These are phyloP conservation scores for Psilocybe tampanensis DNA, from an alignment of 768 basidiomycete species.

Conservation along the genomic window DNA sequence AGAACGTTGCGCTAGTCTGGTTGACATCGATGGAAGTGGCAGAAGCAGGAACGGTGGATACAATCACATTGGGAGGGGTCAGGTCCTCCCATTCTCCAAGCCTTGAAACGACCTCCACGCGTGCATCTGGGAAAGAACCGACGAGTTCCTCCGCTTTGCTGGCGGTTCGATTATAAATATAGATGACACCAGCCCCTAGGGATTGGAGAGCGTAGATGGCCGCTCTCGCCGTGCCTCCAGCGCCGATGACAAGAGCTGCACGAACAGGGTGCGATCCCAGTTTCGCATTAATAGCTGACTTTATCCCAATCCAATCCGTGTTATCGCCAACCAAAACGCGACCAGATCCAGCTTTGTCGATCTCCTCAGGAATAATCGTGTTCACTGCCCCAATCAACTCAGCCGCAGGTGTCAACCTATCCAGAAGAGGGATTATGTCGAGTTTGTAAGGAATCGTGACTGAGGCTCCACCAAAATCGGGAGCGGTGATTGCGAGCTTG, in stretches of 20 bases:
- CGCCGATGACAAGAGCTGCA: slow-evolving; percentile 86
- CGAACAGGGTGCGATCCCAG: slow-evolving; percentile 41
- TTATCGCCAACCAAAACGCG: slow-evolving; percentile 85
- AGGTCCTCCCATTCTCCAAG: slow-evolving; percentile 52
- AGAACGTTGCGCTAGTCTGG: slow-evolving; percentile 40
- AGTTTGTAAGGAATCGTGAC: slow-evolving; percentile 97
- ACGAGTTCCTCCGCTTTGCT: slow-evolving; percentile 74
- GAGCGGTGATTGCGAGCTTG: slow-evolving; percentile 57
- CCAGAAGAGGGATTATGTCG: slow-evolving; percentile 83
- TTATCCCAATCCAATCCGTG: slow-evolving; percentile 94
- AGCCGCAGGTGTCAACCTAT: slow-evolving; percentile 79
- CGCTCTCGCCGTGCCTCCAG: slow-evolving; percentile 93
- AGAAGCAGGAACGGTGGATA: slow-evolving; percentile 86
- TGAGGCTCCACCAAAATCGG: slow-evolving; percentile 91
- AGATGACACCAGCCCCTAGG: slow-evolving; percentile 70
- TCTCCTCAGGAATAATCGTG: slow-evolving; percentile 69
- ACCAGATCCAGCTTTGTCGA: slow-evolving; percentile 38
- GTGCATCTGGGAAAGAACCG: slow-evolving; percentile 63
- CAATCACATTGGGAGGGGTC: slow-evolving; percentile 67
- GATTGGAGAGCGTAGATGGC: slow-evolving; percentile 87
- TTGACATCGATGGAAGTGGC: slow-evolving; percentile 44
- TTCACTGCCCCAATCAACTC: slow-evolving; percentile 93
- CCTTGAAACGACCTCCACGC: slow-evolving; percentile 59
- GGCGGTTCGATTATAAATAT: slow-evolving; percentile 85
- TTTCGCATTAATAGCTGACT: slow-evolving; percentile 48